These are phyloP conservation scores for Millerozyma miso DNA, from an alignment of 805 yeast species.

Conservation along the genomic window DNA sequence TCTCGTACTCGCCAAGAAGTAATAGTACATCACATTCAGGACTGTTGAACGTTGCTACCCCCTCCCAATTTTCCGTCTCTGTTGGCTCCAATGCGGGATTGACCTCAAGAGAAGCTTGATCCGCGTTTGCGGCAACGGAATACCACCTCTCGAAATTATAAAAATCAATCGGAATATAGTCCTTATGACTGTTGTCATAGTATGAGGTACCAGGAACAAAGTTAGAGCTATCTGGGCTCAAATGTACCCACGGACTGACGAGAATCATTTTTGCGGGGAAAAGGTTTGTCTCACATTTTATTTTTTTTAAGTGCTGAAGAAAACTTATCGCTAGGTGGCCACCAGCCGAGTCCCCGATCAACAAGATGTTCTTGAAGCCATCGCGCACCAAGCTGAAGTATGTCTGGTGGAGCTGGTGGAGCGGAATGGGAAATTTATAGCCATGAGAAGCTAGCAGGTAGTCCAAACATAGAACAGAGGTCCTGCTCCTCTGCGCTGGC, in stretches of 20 bases:
- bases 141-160: background rate
- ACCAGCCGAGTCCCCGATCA: constrained; percentile 44
- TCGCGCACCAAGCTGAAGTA: constrained; percentile 19
- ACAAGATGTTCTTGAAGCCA: constrained; percentile 23
- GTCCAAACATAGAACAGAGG: constrained; percentile 27
- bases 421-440: constrained; percentile 28
- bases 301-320: constrained; percentile 21
- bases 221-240: constrained; percentile 18
- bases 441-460: constrained; percentile 29
- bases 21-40: constrained; percentile 25
- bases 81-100: constrained; percentile 25
- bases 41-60: constrained; percentile 26
- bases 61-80: constrained; percentile 25
- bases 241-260: constrained; percentile 37
- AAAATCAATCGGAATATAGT: constrained; percentile 14
- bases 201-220: constrained; percentile 29
- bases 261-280: constrained; percentile 26
- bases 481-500: constrained; percentile 10
- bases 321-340: constrained; percentile 32
- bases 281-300: constrained; percentile 7
- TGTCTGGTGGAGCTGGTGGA: constrained; percentile 25
- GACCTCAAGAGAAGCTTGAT: constrained; percentile 10
- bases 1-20: constrained; percentile 39
- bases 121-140: constrained; percentile 11
- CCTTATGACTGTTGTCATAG: constrained; percentile 22